Percentiles rank a stretch among this genome's conserved stretches.
Conservation (phyloP, 2,329 filamentous ascomycete species). For the Aspergillus sp. region DNA sequence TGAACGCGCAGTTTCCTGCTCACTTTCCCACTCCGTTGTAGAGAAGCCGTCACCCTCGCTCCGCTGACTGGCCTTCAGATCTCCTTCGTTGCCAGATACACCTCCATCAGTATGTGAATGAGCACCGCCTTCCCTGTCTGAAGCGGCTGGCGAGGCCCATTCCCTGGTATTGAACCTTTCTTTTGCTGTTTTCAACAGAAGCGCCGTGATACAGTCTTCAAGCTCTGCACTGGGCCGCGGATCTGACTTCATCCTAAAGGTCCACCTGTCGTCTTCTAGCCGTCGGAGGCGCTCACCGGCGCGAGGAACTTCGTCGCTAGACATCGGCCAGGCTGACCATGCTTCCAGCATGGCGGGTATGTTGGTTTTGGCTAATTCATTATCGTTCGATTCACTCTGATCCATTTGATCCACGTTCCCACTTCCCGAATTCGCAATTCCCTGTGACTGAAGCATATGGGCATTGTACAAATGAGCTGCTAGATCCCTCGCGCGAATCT, state of each 20-base stretch:
- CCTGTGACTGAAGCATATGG: slow-evolving; percentile 61
- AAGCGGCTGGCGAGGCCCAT: slow-evolving; percentile 24
- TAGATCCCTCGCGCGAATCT: slow-evolving; percentile 65
- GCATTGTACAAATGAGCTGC: slow-evolving; percentile 77
- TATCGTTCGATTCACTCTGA: background rate
- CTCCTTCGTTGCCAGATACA: background rate
- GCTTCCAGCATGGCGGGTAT: slow-evolving; percentile 49
- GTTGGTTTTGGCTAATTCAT: slow-evolving; percentile 12
- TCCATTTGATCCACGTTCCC: background rate
- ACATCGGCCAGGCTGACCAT: slow-evolving; percentile 88
- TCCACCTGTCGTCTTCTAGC: slow-evolving; percentile 54
- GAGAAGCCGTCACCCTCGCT: slow-evolving; percentile 14
- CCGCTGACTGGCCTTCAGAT: background rate
- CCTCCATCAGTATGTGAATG: background rate
- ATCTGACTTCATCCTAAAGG: slow-evolving; percentile 47
- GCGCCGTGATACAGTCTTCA: slow-evolving; percentile 68
- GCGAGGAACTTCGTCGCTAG: slow-evolving; percentile 60
- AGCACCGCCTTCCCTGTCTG: background rate
- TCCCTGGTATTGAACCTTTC: slow-evolving; percentile 56
- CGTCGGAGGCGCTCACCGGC: slow-evolving; percentile 51
- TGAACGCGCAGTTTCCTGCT: slow-evolving; percentile 15
- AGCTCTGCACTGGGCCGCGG: slow-evolving; percentile 60
- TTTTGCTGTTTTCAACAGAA: slow-evolving; percentile 67
- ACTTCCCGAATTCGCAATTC: background rate
- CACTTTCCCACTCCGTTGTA: slow-evolving; percentile 19